Conservation (phyloP, 2,329 filamentous ascomycete genomes). For the Cercospora sesami region DNA sequence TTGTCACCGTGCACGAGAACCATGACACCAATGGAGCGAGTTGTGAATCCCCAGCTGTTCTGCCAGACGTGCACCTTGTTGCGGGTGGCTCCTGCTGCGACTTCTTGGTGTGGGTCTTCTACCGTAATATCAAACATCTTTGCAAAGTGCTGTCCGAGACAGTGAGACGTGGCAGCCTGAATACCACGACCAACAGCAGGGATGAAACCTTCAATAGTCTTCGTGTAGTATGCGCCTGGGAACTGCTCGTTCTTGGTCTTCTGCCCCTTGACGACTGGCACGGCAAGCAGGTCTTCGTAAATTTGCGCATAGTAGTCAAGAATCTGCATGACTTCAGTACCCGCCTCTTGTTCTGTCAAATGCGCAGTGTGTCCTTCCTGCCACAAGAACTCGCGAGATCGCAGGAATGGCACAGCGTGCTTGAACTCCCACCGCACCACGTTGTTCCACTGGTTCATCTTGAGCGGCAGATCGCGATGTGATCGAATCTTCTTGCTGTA, state of each 20-base stretch:
- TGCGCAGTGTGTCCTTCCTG: conserved; percentile 96
- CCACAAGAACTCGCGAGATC: conserved; percentile 95
- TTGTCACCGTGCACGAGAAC: conserved; percentile 97
- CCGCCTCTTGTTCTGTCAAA: conserved; percentile 77
- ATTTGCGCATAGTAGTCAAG: conserved; percentile 88
- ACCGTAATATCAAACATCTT: conserved; percentile 99
- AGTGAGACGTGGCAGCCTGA: conserved; percentile 93
- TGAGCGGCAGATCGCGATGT: conserved; percentile 89
- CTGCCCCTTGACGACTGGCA: conserved; percentile 86
- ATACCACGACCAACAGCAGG: conserved; percentile 94
- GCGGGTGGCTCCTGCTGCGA: conserved; percentile 68
- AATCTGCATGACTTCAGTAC: conserved; percentile 85
- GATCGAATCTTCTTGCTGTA: conserved; percentile 96
- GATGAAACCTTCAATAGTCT: conserved; percentile 95
- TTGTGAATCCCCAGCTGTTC: conserved; percentile 98
- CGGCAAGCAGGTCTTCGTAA: conserved; percentile 90
- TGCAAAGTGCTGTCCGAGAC: conserved; percentile 94
- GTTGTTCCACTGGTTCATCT: conserved; percentile 98
- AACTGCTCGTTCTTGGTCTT: conserved; percentile 99
- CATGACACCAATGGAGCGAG: conserved; percentile 97
- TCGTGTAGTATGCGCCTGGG: conserved; percentile 92
- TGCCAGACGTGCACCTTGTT: conserved; percentile 89
- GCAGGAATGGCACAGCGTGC: conserved; percentile 79
- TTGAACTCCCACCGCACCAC: conserved; percentile 97
- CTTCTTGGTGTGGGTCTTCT: conserved; percentile 73